Percentiles rank a stretch among this genome's conserved stretches.
Evolutionary conservation across 148 eudicot species (phyloP).

Genomic region (Bassia scoparia): DNA sequence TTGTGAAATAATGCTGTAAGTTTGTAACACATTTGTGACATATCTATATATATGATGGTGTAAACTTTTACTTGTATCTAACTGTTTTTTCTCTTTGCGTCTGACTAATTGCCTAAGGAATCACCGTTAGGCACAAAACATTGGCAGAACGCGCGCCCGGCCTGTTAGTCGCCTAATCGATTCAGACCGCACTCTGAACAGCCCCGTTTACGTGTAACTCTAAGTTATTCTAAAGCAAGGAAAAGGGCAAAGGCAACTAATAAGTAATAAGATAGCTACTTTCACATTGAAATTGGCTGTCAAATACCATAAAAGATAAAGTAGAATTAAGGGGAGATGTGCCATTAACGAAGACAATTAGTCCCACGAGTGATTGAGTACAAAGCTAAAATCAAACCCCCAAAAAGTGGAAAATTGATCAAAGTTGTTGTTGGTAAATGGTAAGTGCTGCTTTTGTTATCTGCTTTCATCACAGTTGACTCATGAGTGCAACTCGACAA

Average conservation of each 20-base stretch:
- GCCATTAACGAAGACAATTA: background rate
- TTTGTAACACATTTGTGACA: background rate
- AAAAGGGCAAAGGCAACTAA: too few relatives aligned
- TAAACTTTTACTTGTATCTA: constrained; percentile 2
- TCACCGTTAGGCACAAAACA: background rate
- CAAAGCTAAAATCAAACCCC: background rate
- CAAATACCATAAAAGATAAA: background rate
- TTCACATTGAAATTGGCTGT: background rate
- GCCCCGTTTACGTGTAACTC: too few relatives aligned
- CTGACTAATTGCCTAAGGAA: background rate
- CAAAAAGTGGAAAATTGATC: background rate
- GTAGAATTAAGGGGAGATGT: background rate
- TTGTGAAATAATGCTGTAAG: background rate
- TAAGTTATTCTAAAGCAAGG: too few relatives aligned
- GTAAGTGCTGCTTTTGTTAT: background rate
- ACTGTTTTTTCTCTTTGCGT: background rate
- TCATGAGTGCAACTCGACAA: constrained; percentile 1
- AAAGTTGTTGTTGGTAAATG: background rate
- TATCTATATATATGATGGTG: background rate
- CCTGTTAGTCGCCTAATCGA: too few relatives aligned
- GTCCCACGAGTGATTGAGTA: background rate
- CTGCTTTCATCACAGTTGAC: background rate
- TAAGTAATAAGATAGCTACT: background rate
- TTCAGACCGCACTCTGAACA: too few relatives aligned
- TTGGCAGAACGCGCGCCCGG: background rate